phyloP scores from a whole-genome alignment of 352 stramenopile species.

The Phytophthora quininea region DNA sequence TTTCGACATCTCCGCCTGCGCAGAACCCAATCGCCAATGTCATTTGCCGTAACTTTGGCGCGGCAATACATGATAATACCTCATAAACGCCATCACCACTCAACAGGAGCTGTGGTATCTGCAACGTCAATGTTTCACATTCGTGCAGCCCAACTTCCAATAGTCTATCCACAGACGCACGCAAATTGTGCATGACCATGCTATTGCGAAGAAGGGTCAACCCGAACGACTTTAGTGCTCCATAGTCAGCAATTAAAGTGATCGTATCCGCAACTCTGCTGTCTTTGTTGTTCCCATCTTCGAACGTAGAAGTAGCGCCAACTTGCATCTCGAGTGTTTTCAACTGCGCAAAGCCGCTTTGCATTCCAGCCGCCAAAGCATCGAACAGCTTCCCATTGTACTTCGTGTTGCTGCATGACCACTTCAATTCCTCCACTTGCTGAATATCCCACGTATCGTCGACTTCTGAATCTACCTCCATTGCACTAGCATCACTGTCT shows the following conservation, averaged over 20 bases:
- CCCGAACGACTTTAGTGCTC: conserved; percentile 23
- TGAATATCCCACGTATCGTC: conserved; percentile 52
- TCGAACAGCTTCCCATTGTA: conserved; percentile 40
- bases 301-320: conserved; percentile 5
- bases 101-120: conserved; percentile 30
- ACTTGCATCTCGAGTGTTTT: conserved; percentile 55
- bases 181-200: conserved; percentile 22
- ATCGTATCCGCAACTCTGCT: conserved; percentile 29
- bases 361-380: conserved; percentile 50
- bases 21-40: conserved; percentile 24
- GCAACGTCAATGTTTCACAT: conserved; percentile 52
- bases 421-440: conserved; percentile 46
- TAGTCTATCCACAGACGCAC: conserved; percentile 34
- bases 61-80: conserved; percentile 17
- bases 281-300: conserved; percentile 2
- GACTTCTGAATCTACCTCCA: conserved; percentile 33
- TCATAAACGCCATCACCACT: conserved; percentile 13
- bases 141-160: conserved; percentile 48
- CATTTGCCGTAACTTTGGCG: conserved; percentile 33
- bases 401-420: conserved; percentile 19
- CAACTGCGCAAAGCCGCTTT: conserved; percentile 54
- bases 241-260: conserved; percentile 32
- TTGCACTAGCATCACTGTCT: conserved; percentile 6
- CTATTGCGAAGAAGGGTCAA: conserved; percentile 12
- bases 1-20: background rate